Evolutionary conservation across 2,329 filamentous ascomycete genomes (phyloP).

Genomic region (Fusarium illudens): DNA sequence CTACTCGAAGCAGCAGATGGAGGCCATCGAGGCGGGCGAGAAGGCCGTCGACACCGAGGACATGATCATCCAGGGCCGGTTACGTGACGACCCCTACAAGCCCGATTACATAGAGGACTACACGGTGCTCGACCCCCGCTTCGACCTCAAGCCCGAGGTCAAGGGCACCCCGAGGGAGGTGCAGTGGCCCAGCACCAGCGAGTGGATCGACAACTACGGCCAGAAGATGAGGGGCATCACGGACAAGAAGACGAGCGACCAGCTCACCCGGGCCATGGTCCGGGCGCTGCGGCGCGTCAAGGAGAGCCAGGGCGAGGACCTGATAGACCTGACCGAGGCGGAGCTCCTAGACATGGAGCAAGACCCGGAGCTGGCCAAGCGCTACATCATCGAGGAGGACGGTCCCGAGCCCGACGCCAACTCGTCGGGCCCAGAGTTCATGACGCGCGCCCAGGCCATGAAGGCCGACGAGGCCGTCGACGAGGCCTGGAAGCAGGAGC

Average conservation of each 20-base stretch:
- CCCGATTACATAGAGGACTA: constrained; percentile 86
- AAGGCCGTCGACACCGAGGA: constrained; percentile 77
- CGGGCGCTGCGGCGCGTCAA: constrained; percentile 54
- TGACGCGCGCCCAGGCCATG: constrained; percentile 48
- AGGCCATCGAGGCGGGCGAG: constrained; percentile 83
- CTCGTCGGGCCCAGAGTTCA: constrained; percentile 36
- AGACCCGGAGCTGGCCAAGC: constrained; percentile 51
- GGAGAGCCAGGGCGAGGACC: constrained; percentile 52
- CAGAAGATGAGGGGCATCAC: constrained; percentile 55
- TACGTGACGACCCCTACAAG: constrained; percentile 76
- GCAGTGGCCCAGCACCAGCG: constrained; percentile 68
- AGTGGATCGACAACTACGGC: constrained; percentile 66
- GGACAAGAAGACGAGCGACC: constrained; percentile 54
- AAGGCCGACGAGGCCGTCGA: constrained; percentile 51
- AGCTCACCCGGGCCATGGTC: constrained; percentile 53
- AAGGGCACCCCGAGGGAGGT: constrained; percentile 59
- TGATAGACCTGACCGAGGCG: constrained; percentile 61
- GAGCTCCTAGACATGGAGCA: constrained; percentile 53
- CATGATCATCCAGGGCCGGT: constrained; percentile 74
- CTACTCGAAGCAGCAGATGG: constrained; percentile 84
- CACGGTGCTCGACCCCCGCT: constrained; percentile 75
- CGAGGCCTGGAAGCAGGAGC: constrained; percentile 49
- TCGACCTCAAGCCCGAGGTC: constrained; percentile 72
- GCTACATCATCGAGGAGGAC: constrained; percentile 49
- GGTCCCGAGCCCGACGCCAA: constrained; percentile 38